A percentile compares a stretch with the other conserved stretches of the same genome.
phyloP scores from a whole-genome alignment of 352 stramenopile genomes.

The Pythium scleroteichum region DNA sequence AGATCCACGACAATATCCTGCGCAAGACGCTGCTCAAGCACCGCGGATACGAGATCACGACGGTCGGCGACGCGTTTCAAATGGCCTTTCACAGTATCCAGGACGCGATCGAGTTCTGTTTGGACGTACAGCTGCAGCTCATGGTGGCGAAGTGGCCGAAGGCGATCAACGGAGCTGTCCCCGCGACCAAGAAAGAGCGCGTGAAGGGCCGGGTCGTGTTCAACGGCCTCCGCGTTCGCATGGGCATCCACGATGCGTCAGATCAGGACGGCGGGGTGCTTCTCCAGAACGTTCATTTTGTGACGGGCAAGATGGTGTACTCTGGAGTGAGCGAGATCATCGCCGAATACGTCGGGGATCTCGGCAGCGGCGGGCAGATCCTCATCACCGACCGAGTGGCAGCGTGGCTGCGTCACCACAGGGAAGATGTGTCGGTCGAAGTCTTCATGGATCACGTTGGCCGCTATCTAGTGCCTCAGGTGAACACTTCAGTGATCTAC shows the following conservation, averaged over 20 bases:
- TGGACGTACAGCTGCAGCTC: constrained; percentile 58
- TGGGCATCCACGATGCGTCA: constrained; percentile 23
- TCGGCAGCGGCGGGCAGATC: constrained; percentile 33
- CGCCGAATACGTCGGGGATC: constrained; percentile 25
- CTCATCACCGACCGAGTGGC: constrained; percentile 28
- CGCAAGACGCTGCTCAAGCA: constrained; percentile 33
- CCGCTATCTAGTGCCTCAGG: constrained; percentile 38
- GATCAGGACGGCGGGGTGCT: constrained; percentile 2
- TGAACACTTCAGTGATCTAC: constrained; percentile 42
- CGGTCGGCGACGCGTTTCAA: constrained; percentile 60
- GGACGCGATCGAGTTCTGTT: constrained; percentile 55
- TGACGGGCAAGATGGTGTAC: constrained; percentile 27
- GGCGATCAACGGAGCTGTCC: not conserved
- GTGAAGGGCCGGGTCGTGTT: constrained; percentile 9
- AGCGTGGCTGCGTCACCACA: constrained; percentile 22
- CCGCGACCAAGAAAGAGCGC: not conserved
- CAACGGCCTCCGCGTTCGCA: constrained; percentile 30
- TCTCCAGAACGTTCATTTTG: constrained; percentile 20
- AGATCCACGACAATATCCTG: constrained; percentile 31
- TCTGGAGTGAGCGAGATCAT: constrained; percentile 24
- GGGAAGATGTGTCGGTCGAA: constrained; percentile 13
- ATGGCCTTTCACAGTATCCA: constrained; percentile 60
- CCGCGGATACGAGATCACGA: constrained; percentile 70
- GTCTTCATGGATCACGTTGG: constrained; percentile 34
- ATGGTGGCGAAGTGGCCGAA: not conserved